phyloP scores from a whole-genome alignment of 1,284 basidiomycete genomes.

The Ceratobasidium sp. region DNA sequence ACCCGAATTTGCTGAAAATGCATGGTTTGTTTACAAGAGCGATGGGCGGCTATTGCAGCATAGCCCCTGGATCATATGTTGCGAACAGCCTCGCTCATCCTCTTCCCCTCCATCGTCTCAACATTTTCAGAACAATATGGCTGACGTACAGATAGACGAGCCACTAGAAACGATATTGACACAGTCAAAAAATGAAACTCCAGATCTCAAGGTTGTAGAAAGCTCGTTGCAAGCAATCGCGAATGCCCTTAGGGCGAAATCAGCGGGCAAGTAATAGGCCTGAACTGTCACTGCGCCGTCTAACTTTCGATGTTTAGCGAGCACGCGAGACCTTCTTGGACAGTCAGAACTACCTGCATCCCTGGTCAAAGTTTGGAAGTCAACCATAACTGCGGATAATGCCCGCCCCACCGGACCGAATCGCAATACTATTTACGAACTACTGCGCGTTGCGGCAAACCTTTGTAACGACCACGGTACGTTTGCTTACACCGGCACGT shows the following conservation, averaged over 20 bases:
- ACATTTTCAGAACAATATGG: constrained; percentile 11
- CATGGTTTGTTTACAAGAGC: constrained; percentile 8
- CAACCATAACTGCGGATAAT: constrained; percentile 14
- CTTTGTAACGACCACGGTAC: constrained; percentile 83
- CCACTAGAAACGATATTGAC: constrained; percentile 25
- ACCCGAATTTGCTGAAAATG: constrained; percentile 19
- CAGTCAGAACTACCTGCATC: constrained; percentile 26
- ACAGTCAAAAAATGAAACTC: constrained; percentile 26
- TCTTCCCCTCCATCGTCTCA: constrained; percentile 2
- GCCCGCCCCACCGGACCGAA: constrained; percentile 60
- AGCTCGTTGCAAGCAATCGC: constrained; percentile 38
- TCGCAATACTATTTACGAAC: constrained; percentile 69
- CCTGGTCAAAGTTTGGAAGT: constrained; percentile 30
- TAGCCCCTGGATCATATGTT: constrained; percentile 3
- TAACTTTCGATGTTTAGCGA: constrained; percentile 7
- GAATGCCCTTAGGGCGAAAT: constrained; percentile 29
- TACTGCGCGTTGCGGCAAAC: constrained; percentile 82
- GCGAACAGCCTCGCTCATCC: constrained; percentile 42
- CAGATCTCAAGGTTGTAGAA: constrained; percentile 16
- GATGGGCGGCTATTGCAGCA: constrained; percentile 22
- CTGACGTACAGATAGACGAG: constrained; percentile 26
- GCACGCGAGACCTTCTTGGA: constrained; percentile 16
- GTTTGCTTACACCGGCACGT: constrained; percentile 48
- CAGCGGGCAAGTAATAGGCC: constrained; percentile 9
- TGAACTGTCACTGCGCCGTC: neutral